These are phyloP conservation scores for Chlorella variabilis DNA, from an alignment of 163 green algal genomes.

Conservation along the genomic window DNA sequence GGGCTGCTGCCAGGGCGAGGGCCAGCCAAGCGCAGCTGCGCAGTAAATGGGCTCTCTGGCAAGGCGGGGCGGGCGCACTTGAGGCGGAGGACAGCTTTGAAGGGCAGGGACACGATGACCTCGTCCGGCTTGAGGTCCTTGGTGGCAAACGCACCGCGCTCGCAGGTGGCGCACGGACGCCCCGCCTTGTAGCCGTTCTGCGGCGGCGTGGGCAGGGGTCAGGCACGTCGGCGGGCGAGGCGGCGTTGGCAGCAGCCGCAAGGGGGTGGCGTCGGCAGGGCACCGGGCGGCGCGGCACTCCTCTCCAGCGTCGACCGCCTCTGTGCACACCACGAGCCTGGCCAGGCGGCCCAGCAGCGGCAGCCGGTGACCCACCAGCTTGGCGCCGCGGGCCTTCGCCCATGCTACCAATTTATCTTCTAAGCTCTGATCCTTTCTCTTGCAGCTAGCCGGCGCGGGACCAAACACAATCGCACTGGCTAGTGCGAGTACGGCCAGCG, in stretches of 20 bases:
- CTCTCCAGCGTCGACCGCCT: background rate
- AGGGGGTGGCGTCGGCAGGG: too few species aligned
- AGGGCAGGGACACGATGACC: constrained; percentile 22
- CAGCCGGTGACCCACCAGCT: background rate
- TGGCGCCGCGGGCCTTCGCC: too few species aligned
- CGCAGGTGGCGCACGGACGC: constrained; percentile 22
- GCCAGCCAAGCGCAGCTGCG: background rate
- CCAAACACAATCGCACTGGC: too few species aligned
- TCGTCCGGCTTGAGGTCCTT: constrained; percentile 4
- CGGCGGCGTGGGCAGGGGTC: too few species aligned
- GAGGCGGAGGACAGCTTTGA: background rate
- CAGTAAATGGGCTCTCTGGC: background rate
- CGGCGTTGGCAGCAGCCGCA: too few species aligned
- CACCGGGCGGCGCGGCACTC: background rate
- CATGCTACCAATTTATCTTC: background rate
- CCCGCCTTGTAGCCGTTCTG: constrained; percentile 11
- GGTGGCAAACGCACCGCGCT: constrained; percentile 16
- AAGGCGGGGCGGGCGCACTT: background rate
- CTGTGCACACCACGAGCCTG: background rate
- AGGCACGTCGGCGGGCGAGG: too few species aligned
- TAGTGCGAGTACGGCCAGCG: too few species aligned
- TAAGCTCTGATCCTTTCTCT: background rate
- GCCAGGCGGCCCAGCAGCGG: too few species aligned
- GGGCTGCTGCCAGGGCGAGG: background rate
- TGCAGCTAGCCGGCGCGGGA: too few species aligned